Conservation (phyloP, 768 basidiomycete genomes). For the Macrolepiota dolichaula region DNA sequence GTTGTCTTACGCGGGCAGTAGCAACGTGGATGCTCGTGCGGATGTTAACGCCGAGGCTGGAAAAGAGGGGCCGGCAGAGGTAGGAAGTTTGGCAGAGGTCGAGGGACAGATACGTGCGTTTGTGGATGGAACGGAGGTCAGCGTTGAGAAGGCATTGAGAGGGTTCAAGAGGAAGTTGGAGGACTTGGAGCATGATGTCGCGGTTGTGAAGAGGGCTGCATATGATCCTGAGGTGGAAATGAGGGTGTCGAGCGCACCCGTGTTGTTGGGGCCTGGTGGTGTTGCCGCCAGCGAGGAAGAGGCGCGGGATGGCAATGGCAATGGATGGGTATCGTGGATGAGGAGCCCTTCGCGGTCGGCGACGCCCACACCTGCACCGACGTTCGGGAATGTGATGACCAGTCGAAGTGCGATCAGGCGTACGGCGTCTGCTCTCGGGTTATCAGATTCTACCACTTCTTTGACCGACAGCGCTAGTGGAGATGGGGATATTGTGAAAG, state of each 20-base stretch:
- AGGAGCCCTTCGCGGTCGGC: background rate
- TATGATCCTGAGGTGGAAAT: conserved; percentile 37
- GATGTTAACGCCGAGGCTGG: conserved; percentile 2
- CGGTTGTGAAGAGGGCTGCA: conserved; percentile 56
- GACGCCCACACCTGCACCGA: background rate
- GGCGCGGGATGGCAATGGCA: background rate
- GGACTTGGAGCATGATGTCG: conserved; percentile 76
- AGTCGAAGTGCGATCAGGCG: background rate
- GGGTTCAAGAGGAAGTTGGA: conserved; percentile 59
- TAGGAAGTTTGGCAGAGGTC: conserved; percentile 31
- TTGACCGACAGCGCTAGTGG: background rate
- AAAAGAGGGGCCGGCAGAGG: conserved; percentile 11
- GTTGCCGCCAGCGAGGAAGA: too few relatives aligned
- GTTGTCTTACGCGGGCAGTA: conserved; percentile 14
- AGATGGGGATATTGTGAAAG: background rate
- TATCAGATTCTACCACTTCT: background rate
- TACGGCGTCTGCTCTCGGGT: background rate
- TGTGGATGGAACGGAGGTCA: conserved; percentile 47
- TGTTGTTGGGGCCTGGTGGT: too few relatives aligned
- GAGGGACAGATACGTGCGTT: conserved; percentile 54
- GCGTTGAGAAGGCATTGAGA: conserved; percentile 42
- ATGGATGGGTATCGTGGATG: conserved; percentile 3
- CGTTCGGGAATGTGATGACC: conserved; percentile 4
- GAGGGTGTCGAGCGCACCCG: background rate
- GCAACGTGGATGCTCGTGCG: background rate